A percentile compares a stretch with the other conserved stretches of the same genome.
These are phyloP conservation scores for Metarhizium rileyi DNA, from an alignment of 2,329 filamentous ascomycete genomes.

Conservation along the genomic window DNA sequence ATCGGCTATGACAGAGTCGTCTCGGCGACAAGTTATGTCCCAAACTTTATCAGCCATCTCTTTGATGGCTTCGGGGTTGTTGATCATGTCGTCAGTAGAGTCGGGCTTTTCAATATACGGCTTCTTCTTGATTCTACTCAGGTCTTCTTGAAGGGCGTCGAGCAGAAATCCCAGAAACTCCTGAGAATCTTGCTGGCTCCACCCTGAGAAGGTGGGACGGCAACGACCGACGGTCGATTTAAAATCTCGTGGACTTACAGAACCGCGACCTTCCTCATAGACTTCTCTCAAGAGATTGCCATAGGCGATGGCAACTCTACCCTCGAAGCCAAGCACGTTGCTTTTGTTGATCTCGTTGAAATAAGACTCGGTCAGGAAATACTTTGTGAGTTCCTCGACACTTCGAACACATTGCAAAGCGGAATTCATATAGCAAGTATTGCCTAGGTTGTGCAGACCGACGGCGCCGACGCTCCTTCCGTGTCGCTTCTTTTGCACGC, in stretches of 20 bases:
- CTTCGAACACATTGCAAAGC: slow-evolving; percentile 90
- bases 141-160: slow-evolving; percentile 87
- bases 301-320: slow-evolving; percentile 80
- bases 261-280: slow-evolving; percentile 59
- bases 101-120: slow-evolving; percentile 97
- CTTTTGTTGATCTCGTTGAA: slow-evolving; percentile 71
- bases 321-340: slow-evolving; percentile 79
- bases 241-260: slow-evolving; percentile 70
- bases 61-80: slow-evolving; percentile 68
- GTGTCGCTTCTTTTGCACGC: slow-evolving; percentile 57
- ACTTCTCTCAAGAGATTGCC: slow-evolving; percentile 66
- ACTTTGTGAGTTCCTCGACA: slow-evolving; percentile 86
- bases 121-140: slow-evolving; percentile 90
- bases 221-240: slow-evolving; percentile 74
- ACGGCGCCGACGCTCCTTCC: slow-evolving; percentile 67
- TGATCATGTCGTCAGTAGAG: slow-evolving; percentile 91
- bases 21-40: slow-evolving; percentile 83
- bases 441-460: slow-evolving; percentile 82
- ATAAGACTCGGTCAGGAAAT: slow-evolving; percentile 71
- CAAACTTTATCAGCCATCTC: slow-evolving; percentile 83
- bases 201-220: slow-evolving; percentile 81
- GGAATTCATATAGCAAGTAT: slow-evolving; percentile 99
- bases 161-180: slow-evolving; percentile 93
- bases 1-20: slow-evolving; percentile 91
- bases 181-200: slow-evolving; percentile 93